A percentile compares a stretch with the other conserved stretches of the same genome.
Evolutionary conservation across 345 rosid genomes (phyloP).

Genomic region (Nasturtium officinale): DNA sequence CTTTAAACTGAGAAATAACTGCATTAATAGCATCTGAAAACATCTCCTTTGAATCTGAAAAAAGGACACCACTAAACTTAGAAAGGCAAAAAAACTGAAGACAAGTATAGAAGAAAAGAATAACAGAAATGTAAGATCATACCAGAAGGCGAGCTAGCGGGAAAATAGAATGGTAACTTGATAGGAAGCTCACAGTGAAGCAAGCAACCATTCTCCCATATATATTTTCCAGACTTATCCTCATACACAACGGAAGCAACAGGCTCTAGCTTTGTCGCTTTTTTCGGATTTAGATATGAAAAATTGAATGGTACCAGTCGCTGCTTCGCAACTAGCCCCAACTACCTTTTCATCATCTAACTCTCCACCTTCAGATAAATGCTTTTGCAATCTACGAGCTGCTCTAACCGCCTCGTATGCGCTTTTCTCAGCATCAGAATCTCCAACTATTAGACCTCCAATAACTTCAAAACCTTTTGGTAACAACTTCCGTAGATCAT

Average conservation of each 20-base stretch:
- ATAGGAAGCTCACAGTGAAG: slow-evolving; percentile 76
- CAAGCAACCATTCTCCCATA: slow-evolving; percentile 89
- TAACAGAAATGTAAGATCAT: slow-evolving; percentile 14
- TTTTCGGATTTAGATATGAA: slow-evolving; percentile 56
- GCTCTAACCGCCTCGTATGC: slow-evolving; percentile 60
- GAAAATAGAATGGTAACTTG: slow-evolving; percentile 66
- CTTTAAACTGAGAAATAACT: slow-evolving; percentile 63
- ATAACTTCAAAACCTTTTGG: slow-evolving; percentile 71
- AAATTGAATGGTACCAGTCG: slow-evolving; percentile 49
- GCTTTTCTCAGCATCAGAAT: slow-evolving; percentile 48
- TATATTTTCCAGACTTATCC: slow-evolving; percentile 58
- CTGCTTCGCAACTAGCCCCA: slow-evolving; percentile 67
- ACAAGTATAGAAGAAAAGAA: background rate
- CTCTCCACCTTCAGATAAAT: slow-evolving; percentile 50
- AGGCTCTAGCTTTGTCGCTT: slow-evolving; percentile 45
- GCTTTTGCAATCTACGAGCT: slow-evolving; percentile 56
- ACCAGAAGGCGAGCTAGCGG: slow-evolving; percentile 61
- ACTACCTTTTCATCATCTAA: slow-evolving; percentile 46
- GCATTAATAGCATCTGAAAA: slow-evolving; percentile 55
- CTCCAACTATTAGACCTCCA: slow-evolving; percentile 63
- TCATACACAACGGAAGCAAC: slow-evolving; percentile 61
- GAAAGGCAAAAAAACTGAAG: slow-evolving; percentile 8
- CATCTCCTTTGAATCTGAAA: slow-evolving; percentile 56
- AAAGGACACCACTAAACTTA: slow-evolving; percentile 19
- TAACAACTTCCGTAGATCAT: slow-evolving; percentile 65